Evolutionary conservation across 2,329 filamentous ascomycete genomes (phyloP), one percentile per base, ranked within the genome.

Genomic region (Dissoconium aciculare): DNA sequence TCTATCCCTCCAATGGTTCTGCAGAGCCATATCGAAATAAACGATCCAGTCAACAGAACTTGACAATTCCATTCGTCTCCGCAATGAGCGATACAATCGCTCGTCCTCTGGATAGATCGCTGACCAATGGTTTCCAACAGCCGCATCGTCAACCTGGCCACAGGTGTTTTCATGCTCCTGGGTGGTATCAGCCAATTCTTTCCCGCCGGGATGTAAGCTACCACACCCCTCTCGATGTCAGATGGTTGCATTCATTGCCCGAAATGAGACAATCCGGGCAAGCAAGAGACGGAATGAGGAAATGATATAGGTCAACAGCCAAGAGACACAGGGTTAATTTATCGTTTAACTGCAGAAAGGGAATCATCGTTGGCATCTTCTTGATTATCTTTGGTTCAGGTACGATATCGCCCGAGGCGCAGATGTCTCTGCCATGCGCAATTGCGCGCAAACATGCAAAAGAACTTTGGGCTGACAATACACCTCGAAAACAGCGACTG

Each of bases 111-210:
- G n/a, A n/a, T n/a, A n/a, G n/a, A n/a, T n/a, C n/a, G n/a, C n/a
- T n/a, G n/a, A n/a, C n/a, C n/a, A n/a, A n/a, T n/a, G n/a, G n/a
- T n/a, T n/a, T n/a, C n/a, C 19, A 45, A 37, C 55, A 95, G 89
- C 64, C 89, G 89, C 53, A 74, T 95, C 53, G 81, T 92, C 57
- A 98, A 98, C 69, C 67, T 98, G 58, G 81, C 66, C 49, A 75
- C 91, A 41, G 89, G 77, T 49, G 77, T 77, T 45, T 69, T 93
- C 44, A 91, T 93, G 74, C 64, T 92, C 28, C 66, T 93, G 28
- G 87, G 85, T 43, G 87, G 84, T 48, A 67, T 84, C 50, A 66
- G 66, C 40, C 74, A 81, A 51, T 74, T 84, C 61, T 79, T 80
- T 53, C 52, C 60, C 13, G 23, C 11, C 23, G 45, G 44, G 33